Percentiles rank a stretch among this genome's conserved stretches.
Evolutionary conservation across 2,329 filamentous ascomycete species (phyloP).

Genomic region (Colletotrichum sojae): DNA sequence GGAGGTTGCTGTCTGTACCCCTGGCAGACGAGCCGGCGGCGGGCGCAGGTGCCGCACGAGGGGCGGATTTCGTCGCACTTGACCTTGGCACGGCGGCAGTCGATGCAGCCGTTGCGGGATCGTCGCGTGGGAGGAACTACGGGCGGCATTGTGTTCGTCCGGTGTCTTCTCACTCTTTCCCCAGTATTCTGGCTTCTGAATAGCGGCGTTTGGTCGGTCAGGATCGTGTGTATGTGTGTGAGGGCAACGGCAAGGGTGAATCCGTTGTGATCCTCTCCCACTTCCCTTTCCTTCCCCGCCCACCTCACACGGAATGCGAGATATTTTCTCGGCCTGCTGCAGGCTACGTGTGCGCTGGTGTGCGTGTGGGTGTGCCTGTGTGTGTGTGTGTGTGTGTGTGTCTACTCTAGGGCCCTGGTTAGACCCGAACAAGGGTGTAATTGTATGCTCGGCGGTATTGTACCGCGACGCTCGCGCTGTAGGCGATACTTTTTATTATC

Average conservation of each 20-base stretch:
- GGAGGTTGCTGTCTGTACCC: slow-evolving; percentile 44
- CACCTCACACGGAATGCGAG: no score
- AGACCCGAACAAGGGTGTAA: slow-evolving; percentile 24
- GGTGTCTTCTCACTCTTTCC: not conserved
- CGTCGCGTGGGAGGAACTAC: slow-evolving; percentile 32
- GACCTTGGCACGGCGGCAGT: slow-evolving; percentile 50
- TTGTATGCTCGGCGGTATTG: not conserved
- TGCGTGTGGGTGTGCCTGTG: no score
- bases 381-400: no score
- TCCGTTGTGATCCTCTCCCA: no score
- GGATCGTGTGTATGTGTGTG: no score
- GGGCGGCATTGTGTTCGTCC: slow-evolving; percentile 18
- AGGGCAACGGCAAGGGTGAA: no score
- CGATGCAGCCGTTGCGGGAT: slow-evolving; percentile 51
- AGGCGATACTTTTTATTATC: slow-evolving; percentile 21
- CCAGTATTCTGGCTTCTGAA: not conserved
- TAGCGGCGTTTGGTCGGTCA: no score
- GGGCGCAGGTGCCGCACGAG: slow-evolving; percentile 50
- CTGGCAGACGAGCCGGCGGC: slow-evolving; percentile 48
- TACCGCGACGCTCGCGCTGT: slow-evolving; percentile 6
- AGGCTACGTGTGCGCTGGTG: no score
- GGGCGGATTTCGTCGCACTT: slow-evolving; percentile 51
- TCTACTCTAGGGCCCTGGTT: slow-evolving; percentile 7
- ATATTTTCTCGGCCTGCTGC: no score
- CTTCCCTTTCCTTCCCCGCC: no score